phyloP scores from a whole-genome alignment of 2,329 filamentous ascomycete genomes.

The Coleophoma crateriformis region DNA sequence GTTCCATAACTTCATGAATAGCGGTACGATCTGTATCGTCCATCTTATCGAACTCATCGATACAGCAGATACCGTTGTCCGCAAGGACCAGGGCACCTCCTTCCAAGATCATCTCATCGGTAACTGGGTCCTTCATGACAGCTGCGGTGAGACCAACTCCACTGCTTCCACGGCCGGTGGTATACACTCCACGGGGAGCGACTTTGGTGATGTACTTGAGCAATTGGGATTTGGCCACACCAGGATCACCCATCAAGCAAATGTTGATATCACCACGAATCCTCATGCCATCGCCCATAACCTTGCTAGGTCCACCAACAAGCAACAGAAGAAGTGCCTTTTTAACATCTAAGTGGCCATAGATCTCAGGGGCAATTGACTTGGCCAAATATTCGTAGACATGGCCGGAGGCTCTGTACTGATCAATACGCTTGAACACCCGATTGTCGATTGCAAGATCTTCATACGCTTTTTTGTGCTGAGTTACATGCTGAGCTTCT shows the following conservation, averaged over 20 bases:
- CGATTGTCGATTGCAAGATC: constrained; percentile 79
- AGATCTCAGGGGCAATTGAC: constrained; percentile 97
- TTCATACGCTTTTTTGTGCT: constrained; percentile 98
- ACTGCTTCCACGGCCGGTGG: constrained; percentile 74
- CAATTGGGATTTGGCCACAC: constrained; percentile 98
- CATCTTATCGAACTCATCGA: constrained; percentile 86
- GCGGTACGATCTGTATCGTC: constrained; percentile 72
- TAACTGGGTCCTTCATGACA: constrained; percentile 75
- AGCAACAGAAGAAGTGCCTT: constrained; percentile 93
- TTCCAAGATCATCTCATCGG: constrained; percentile 73
- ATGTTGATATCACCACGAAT: constrained; percentile 99
- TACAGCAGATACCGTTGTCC: constrained; percentile 78
- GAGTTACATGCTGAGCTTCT: constrained; percentile 86
- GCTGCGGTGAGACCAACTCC: constrained; percentile 78
- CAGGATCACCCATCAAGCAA: constrained; percentile 97
- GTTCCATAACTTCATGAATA: constrained; percentile 85
- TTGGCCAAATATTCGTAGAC: constrained; percentile 94
- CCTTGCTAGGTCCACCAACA: constrained; percentile 92
- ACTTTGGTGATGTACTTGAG: constrained; percentile 99
- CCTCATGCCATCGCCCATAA: constrained; percentile 96
- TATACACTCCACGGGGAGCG: constrained; percentile 80
- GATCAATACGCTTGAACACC: constrained; percentile 78
- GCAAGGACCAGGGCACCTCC: constrained; percentile 75
- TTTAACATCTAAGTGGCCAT: constrained; percentile 93
- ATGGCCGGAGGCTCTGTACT: constrained; percentile 78